Percentiles rank a stretch among this genome's conserved stretches.
Conservation (phyloP, 1,284 basidiomycete genomes). For the Sporisorium graminicola region DNA sequence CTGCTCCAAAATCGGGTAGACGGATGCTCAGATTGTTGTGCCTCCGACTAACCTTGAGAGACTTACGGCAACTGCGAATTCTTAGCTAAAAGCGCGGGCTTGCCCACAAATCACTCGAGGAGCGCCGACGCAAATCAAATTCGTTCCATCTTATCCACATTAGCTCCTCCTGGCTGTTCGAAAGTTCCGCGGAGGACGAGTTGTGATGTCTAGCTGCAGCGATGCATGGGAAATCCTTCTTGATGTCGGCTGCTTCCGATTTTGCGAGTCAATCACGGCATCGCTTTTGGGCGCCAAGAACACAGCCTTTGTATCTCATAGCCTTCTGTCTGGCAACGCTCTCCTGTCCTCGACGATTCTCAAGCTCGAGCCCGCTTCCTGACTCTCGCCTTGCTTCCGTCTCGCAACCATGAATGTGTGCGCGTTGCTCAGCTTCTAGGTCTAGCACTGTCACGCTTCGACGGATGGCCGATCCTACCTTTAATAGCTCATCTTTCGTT, state of each 20-base stretch:
- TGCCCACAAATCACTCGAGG: neutral
- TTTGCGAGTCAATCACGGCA: neutral
- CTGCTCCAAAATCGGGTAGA: neutral
- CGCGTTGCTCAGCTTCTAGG: neutral
- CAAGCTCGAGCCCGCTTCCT: neutral
- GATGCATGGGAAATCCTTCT: neutral
- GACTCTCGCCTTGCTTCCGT: neutral
- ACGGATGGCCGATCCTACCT: slow-evolving; percentile 7
- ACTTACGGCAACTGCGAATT: neutral
- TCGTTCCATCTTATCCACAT: too few relatives aligned
- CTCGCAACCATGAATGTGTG: neutral
- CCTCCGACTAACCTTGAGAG: too few relatives aligned
- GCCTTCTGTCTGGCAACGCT: neutral
- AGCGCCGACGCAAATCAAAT: neutral
- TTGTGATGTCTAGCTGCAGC: neutral
- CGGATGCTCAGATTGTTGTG: neutral
- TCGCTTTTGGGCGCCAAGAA: slow-evolving; percentile 6
- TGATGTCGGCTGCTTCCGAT: slow-evolving; percentile 9
- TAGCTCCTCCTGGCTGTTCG: neutral
- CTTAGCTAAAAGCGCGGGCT: neutral
- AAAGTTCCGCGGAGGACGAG: neutral
- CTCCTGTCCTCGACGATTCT: neutral
- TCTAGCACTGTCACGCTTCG: neutral
- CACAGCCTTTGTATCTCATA: too few relatives aligned
- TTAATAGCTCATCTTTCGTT: neutral